Evolutionary conservation across 208 protist genomes (phyloP).

Genomic region (Leishmania mexicana): DNA sequence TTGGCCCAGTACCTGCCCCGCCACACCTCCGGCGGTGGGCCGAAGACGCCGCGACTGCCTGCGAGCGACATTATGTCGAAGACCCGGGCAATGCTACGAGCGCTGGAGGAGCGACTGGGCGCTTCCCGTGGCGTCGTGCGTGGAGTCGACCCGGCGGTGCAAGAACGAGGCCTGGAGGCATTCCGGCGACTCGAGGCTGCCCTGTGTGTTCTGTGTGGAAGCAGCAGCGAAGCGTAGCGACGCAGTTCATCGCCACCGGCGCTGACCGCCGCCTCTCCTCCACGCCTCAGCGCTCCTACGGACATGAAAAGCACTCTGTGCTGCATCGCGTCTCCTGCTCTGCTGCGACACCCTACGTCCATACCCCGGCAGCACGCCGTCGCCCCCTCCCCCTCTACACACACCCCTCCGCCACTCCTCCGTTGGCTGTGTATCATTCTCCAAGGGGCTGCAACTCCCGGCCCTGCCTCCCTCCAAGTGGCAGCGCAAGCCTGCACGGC

Average conservation of each 20-base stretch:
- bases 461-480: background rate
- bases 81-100: slow-evolving; percentile 19
- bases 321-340: background rate
- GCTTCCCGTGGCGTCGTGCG: background rate
- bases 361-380: background rate
- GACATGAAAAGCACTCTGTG: background rate
- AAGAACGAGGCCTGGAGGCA: slow-evolving; percentile 22
- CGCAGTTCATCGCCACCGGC: background rate
- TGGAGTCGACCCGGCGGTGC: slow-evolving; percentile 16
- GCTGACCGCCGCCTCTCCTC: background rate
- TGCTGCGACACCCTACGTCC: background rate
- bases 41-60: background rate
- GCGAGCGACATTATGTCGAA: background rate
- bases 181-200: slow-evolving; percentile 29
- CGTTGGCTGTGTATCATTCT: background rate
- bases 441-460: background rate
- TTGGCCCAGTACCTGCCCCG: slow-evolving; percentile 17
- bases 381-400: too few species aligned
- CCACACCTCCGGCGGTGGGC: background rate
- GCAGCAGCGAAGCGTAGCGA: background rate
- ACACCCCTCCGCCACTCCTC: background rate
- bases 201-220: slow-evolving; percentile 16
- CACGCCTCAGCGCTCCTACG: background rate
- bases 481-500: background rate
- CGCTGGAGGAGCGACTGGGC: slow-evolving; percentile 31